Base-by-base conservation (phyloP, 2,329 filamentous ascomycete genomes). In the Paecilomyces sp. region DNA sequence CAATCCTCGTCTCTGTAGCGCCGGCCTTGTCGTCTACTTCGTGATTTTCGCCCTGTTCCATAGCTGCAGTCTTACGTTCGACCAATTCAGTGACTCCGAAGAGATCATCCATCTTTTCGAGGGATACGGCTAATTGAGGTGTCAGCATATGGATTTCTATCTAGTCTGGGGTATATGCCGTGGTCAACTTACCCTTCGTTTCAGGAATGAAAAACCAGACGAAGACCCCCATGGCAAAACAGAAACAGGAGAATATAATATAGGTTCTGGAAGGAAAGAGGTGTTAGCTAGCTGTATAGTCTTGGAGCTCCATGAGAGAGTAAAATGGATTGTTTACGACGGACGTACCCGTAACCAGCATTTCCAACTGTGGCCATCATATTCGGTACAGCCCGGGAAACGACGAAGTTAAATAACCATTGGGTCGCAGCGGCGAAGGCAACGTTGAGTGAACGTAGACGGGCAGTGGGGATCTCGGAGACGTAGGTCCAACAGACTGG, bases 371-470 rank as follows among this genome's bases (percentile, higher is more conserved):
- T 60, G 8, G 59, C 60, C 31, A 61, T 51, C 87, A 90, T 89
- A 50, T 82, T 85, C 1, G 87, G 83, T 0, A 85, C 85, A 28
- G 83, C 85, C 58, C 85, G 77, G 0, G 87, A 86, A 57, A 90
- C 84, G 5, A 89, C 81, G 57, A 90, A 88, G 67, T 90, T 90
- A 74, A 89, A 89, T 2, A 90, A 73, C 87, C 87, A 89, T 66
- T 90, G 86, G 0, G 84, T 88, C 0, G 83, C 85, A 0, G 87
- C 86, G 0, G 81, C 87, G 30, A 90, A 77, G 1, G 86, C 83
- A 1, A 90, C 86, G 64, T 88, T 88, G 64, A 86, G 75, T 31
- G 82, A 83, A 56, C 88, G 78, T 3, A 90, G 78, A 41, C 86
- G 79, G 0, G 85, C 83, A 1, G 85, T 85, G 0, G 87, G 87